phyloP scores from a whole-genome alignment of 768 basidiomycete species.

The Amanita pallidorosea region DNA sequence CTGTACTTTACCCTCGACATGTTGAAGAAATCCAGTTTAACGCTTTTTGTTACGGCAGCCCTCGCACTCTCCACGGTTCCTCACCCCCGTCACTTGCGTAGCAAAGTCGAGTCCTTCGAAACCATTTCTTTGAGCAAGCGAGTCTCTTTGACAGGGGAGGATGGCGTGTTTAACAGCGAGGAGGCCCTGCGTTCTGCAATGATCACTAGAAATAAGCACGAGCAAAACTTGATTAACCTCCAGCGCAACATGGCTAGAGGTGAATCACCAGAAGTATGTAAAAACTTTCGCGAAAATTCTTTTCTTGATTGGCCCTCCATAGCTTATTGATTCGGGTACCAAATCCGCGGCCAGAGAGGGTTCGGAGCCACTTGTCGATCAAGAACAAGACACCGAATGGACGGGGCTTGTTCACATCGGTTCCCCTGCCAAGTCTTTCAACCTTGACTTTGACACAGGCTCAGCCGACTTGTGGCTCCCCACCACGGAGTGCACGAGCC shows the following conservation, averaged over 20 bases:
- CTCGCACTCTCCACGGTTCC: neutral
- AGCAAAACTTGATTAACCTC: slow-evolving; percentile 15
- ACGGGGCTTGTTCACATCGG: slow-evolving; percentile 22
- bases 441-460: slow-evolving; percentile 43
- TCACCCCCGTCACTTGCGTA: neutral
- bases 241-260: slow-evolving; percentile 3
- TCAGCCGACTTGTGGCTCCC: slow-evolving; percentile 40
- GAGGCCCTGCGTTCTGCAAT: slow-evolving; percentile 9
- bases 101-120: neutral
- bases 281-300: slow-evolving; percentile 7
- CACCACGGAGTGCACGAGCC: slow-evolving; percentile 14
- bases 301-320: neutral
- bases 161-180: slow-evolving; percentile 7
- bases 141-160: neutral
- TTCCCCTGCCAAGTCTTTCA: slow-evolving; percentile 30
- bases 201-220: slow-evolving; percentile 13
- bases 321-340: no score
- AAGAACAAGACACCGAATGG: neutral
- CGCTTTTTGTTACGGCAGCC: neutral
- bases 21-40: neutral
- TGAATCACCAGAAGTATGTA: neutral
- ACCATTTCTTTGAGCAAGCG: neutral
- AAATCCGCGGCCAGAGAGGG: neutral
- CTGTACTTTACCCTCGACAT: neutral
- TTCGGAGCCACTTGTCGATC: neutral